These are phyloP conservation scores for Alternaria sp. DNA, from an alignment of 2,329 filamentous ascomycete genomes.

Conservation along the genomic window DNA sequence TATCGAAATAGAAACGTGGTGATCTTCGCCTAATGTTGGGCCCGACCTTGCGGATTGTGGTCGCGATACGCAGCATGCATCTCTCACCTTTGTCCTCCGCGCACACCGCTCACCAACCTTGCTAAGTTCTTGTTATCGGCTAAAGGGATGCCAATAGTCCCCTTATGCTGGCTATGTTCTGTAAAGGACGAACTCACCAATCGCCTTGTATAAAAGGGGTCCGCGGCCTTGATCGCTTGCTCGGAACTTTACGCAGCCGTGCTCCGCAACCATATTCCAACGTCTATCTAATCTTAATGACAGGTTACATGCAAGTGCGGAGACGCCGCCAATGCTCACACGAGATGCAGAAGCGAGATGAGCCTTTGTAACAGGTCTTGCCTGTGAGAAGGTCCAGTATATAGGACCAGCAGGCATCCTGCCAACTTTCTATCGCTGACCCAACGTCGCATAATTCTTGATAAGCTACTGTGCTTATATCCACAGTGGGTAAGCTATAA, in stretches of 20 bases:
- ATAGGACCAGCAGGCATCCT: slow-evolving; percentile 22
- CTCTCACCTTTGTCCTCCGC: not conserved
- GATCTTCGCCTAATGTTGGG: not conserved
- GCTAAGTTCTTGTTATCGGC: slow-evolving; percentile 9
- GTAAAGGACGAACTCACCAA: slow-evolving; percentile 12
- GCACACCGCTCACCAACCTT: slow-evolving; percentile 4
- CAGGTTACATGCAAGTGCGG: slow-evolving; percentile 9
- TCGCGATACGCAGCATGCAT: slow-evolving; percentile 1
- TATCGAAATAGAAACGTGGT: slow-evolving; percentile 11
- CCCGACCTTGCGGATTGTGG: slow-evolving; percentile 1
- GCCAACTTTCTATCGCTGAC: slow-evolving; percentile 24
- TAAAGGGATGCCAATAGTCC: slow-evolving; percentile 14
- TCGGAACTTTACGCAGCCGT: slow-evolving; percentile 11
- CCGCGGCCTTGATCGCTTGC: slow-evolving; percentile 17
- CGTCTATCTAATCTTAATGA: slow-evolving; percentile 8
- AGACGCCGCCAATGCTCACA: not conserved
- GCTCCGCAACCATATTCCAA: slow-evolving; percentile 7
- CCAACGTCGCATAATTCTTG: not conserved
- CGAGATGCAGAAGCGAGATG: slow-evolving; percentile 14
- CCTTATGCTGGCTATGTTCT: not conserved
- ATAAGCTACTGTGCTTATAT: not conserved
- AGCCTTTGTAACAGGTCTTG: not conserved
- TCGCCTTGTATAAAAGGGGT: slow-evolving; percentile 8
- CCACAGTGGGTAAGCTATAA: slow-evolving; percentile 1
- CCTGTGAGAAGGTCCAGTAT: too few relatives aligned